phyloP scores from a whole-genome alignment of 2,329 filamentous ascomycete species.

The Epichloe glyceriae region DNA sequence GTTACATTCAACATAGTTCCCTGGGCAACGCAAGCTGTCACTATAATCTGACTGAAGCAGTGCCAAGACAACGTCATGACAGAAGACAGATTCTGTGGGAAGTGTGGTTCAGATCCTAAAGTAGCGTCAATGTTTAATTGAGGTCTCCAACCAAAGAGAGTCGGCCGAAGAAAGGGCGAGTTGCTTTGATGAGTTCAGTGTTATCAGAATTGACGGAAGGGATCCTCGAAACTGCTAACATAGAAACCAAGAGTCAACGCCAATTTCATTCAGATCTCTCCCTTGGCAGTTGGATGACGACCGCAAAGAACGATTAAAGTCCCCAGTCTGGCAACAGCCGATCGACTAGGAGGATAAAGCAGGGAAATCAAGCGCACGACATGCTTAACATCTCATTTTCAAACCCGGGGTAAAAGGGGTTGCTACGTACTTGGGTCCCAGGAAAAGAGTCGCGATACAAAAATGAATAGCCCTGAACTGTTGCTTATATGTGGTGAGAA shows the following conservation, averaged over 20 bases:
- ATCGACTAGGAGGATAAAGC: background rate
- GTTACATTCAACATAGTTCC: background rate
- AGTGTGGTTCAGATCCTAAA: background rate
- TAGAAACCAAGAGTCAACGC: too few species aligned
- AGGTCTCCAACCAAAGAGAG: background rate
- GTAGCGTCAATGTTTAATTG: slow-evolving; percentile 4
- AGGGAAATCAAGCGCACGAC: too few species aligned
- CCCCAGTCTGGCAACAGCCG: background rate
- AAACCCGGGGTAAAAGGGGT: too few species aligned
- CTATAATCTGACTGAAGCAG: background rate
- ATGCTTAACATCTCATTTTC: too few species aligned
- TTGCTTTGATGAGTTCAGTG: background rate
- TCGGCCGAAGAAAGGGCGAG: background rate
- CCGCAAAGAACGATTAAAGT: background rate
- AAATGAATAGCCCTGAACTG: too few species aligned
- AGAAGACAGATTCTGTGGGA: background rate
- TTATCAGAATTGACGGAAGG: background rate
- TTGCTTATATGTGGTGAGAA: too few species aligned
- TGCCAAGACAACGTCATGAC: background rate
- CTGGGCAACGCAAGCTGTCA: background rate
- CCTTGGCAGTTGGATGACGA: background rate
- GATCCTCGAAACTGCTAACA: background rate
- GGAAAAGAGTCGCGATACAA: too few species aligned
- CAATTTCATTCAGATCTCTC: background rate
- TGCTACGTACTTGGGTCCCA: too few species aligned